phyloP scores from a whole-genome alignment of 164 flowering plant species.

The Macadamia tetraphylla region DNA sequence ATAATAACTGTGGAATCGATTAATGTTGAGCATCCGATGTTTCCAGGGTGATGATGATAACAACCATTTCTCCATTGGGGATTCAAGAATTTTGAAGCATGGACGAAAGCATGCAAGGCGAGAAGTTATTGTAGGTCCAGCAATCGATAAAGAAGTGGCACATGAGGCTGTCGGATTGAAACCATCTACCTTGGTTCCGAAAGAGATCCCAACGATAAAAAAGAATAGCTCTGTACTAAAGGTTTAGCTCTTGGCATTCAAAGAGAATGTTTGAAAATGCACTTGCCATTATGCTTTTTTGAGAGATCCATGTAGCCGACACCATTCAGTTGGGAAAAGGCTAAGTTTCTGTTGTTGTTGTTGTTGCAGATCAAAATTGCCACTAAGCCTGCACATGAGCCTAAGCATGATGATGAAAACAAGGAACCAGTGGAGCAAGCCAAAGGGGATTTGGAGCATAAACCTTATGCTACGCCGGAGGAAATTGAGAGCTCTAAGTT shows the following conservation, averaged over 20 bases:
- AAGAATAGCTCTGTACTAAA: conserved; percentile 81
- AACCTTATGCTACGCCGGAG: conserved; percentile 53
- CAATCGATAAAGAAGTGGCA: conserved; percentile 74
- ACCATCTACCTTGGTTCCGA: conserved; percentile 66
- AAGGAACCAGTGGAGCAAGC: conserved; percentile 30
- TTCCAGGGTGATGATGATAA: conserved; percentile 35
- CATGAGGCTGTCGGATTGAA: conserved; percentile 94
- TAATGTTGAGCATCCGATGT: not conserved
- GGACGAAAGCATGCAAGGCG: conserved; percentile 52
- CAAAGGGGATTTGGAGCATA: conserved; percentile 25
- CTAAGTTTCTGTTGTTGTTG: conserved; percentile 1
- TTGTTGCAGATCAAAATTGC: conserved; percentile 71
- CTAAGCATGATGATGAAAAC: conserved; percentile 25
- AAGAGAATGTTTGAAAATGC: not conserved
- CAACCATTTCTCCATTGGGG: conserved; percentile 14
- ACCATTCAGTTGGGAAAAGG: not conserved
- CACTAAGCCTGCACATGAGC: conserved; percentile 46
- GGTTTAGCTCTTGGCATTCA: conserved; percentile 30
- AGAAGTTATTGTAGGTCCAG: conserved; percentile 86
- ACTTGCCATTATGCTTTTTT: not conserved
- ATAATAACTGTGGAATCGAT: not conserved
- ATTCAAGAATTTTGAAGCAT: conserved; percentile 11
- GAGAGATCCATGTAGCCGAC: too few relatives aligned
- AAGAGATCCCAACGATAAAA: conserved; percentile 81
- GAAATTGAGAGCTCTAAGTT: conserved; percentile 72